A percentile compares a stretch with the other conserved stretches of the same genome.
Conservation (phyloP, 495 filamentous ascomycete genomes). For the Xylaria curta region DNA sequence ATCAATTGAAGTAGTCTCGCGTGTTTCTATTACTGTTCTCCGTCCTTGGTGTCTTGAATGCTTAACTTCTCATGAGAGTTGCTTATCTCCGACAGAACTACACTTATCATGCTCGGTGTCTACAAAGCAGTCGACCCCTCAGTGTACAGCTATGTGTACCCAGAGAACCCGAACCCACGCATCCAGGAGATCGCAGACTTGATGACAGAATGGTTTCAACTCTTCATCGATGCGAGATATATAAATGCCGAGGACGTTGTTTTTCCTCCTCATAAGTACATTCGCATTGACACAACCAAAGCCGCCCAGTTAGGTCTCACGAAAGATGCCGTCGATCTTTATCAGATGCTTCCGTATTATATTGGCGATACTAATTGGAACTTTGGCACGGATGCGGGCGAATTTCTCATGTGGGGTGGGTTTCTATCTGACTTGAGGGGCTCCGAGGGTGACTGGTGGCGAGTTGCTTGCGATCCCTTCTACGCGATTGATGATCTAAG, state of each 20-base stretch:
- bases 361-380: slow-evolving; percentile 6
- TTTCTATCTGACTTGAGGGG: not conserved
- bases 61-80: not conserved
- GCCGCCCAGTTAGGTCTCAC: slow-evolving; percentile 5
- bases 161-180: slow-evolving; percentile 5
- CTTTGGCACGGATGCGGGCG: slow-evolving; percentile 1
- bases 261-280: slow-evolving; percentile 10
- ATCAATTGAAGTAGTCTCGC: not conserved
- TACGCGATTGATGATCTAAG: not conserved
- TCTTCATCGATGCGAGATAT: slow-evolving; percentile 10
- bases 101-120: not conserved
- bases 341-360: slow-evolving; percentile 19
- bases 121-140: not conserved
- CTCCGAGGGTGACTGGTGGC: slow-evolving; percentile 1
- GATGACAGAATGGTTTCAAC: slow-evolving; percentile 9
- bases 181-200: slow-evolving; percentile 7
- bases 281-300: slow-evolving; percentile 1
- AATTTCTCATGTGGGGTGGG: slow-evolving; percentile 13
- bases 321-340: slow-evolving; percentile 14
- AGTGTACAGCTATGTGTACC: slow-evolving; percentile 14
- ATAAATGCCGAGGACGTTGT: slow-evolving; percentile 6
- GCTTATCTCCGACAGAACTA: not conserved
- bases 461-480: not conserved
- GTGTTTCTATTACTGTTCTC: not conserved
- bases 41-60: not conserved